phyloP scores from a whole-genome alignment of 2,329 filamentous ascomycete genomes.

The Cordyceps cateniannulata region DNA sequence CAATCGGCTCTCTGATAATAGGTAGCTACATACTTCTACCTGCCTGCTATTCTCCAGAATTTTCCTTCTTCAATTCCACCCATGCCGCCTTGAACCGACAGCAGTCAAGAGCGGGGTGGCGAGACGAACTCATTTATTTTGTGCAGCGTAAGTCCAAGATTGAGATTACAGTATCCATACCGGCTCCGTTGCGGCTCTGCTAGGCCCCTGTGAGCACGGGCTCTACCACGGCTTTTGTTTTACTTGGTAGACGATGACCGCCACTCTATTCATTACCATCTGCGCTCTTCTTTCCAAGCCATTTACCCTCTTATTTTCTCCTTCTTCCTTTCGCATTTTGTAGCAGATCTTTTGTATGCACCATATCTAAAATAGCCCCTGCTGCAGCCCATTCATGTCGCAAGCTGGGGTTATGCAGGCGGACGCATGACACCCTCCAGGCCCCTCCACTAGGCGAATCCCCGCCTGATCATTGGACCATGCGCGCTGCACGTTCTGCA shows the following conservation, averaged over 20 bases:
- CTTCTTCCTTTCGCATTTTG: background rate
- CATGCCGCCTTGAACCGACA: background rate
- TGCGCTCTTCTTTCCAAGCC: no score
- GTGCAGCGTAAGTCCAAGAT: background rate
- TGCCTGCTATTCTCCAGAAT: background rate
- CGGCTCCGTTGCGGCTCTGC: conserved; percentile 6
- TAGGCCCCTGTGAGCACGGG: background rate
- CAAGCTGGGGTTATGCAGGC: conserved; percentile 3
- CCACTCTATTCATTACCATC: no score
- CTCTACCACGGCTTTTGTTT: background rate
- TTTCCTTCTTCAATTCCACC: background rate
- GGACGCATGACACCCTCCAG: conserved; percentile 11
- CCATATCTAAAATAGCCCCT: background rate
- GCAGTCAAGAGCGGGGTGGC: conserved; percentile 5
- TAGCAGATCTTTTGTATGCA: background rate
- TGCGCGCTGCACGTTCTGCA: background rate
- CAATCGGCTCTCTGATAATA: background rate
- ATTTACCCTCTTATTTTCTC: background rate
- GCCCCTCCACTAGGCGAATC: conserved; percentile 1
- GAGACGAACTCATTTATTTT: conserved; percentile 8
- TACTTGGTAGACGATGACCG: no score
- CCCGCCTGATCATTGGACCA: conserved; percentile 8
- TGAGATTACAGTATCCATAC: conserved; percentile 11
- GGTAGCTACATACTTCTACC: background rate
- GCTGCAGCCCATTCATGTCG: conserved; percentile 8